Base-by-base conservation (phyloP, 2,329 filamentous ascomycete species). In the Ophiostoma sp. region DNA sequence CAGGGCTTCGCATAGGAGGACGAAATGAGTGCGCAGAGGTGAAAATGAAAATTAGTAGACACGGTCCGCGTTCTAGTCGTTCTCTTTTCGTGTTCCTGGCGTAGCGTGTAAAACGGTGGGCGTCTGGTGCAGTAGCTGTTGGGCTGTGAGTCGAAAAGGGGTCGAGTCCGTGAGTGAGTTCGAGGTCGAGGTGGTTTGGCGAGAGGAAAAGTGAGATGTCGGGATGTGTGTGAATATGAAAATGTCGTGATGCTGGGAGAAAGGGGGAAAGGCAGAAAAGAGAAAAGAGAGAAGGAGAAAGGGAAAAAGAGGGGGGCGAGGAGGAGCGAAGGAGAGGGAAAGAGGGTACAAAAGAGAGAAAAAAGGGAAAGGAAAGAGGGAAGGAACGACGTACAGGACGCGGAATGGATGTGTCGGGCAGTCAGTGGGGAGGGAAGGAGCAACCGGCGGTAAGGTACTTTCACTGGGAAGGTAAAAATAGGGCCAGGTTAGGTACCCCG, bases 321-420 rank as follows among this genome's bases (percentile, higher is more conserved):
- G 31, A 22, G 33, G 19, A 57, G 63, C 17, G 33, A 39, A 45
- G 17, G 45, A 25, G 36, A 28, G 71, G 63, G 61, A 68, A 69
- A 72, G 71, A 69, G 31, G 33, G 31, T 33, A 45, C 28, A 39
- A 57, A 52, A 70, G 48, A 68, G 68, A 66, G 33, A 17, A 52
- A 59, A 61, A 57, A 52, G 69, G 50, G 55, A 61, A 59, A 33
- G 33, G 57, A 48, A 31, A 55, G 59, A 59, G 57, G 69, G 72
- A 71, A 71, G 69, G 69, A 69, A 48, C 69, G 61, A 63, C 52
- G 61, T 55, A 64, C 66, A 57, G 61, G 72, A 73, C 72, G 72
- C 74, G 72, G 74, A 73, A 74, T 70, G 72, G 72, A 69, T 57
- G 42, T 8, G 68, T 63, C 68, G 63, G 57, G 70, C 25, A 59